A percentile compares a stretch with the other conserved stretches of the same genome.
Conservation (phyloP, 352 stramenopile species). For the Phytophthora hibernalis region DNA sequence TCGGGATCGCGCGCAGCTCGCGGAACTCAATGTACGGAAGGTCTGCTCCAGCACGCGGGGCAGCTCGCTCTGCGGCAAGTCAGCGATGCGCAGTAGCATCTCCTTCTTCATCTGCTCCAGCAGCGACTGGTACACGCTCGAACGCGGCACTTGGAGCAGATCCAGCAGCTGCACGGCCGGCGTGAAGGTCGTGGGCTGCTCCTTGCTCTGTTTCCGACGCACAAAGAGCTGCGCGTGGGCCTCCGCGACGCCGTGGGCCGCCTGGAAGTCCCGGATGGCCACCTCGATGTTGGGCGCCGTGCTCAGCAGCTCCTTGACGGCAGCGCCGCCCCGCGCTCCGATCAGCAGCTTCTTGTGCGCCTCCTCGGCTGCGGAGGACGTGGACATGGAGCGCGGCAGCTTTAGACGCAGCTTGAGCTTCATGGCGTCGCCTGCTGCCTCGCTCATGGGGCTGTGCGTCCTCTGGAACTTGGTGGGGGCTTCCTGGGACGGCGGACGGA, state of each 20-base stretch:
- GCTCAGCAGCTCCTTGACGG: conserved; percentile 83
- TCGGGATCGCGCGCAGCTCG: conserved; percentile 84
- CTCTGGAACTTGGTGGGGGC: conserved; percentile 13
- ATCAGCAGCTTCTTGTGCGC: conserved; percentile 64
- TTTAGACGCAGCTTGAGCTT: conserved; percentile 77
- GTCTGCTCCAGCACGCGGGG: conserved; percentile 77
- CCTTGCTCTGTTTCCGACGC: conserved; percentile 34
- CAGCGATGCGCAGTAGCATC: conserved; percentile 77
- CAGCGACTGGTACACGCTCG: conserved; percentile 72
- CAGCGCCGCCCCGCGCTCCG: conserved; percentile 71
- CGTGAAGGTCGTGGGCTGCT: conserved; percentile 44
- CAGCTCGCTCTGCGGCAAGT: conserved; percentile 75
- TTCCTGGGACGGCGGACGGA: background rate
- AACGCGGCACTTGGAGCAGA: conserved; percentile 70
- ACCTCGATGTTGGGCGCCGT: conserved; percentile 86
- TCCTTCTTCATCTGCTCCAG: conserved; percentile 71
- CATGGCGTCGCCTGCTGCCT: conserved; percentile 36
- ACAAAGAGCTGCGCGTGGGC: conserved; percentile 49
- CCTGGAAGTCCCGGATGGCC: conserved; percentile 84
- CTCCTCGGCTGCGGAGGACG: conserved; percentile 31
- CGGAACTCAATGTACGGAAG: conserved; percentile 91
- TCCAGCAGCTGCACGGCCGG: conserved; percentile 82
- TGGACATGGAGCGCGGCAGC: conserved; percentile 48
- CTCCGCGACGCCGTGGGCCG: conserved; percentile 61
- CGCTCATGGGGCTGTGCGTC: too few species aligned